A percentile compares a stretch with the other conserved stretches of the same genome.
phyloP scores from a whole-genome alignment of 148 eudicot species.

The Fallopia convolvulus region DNA sequence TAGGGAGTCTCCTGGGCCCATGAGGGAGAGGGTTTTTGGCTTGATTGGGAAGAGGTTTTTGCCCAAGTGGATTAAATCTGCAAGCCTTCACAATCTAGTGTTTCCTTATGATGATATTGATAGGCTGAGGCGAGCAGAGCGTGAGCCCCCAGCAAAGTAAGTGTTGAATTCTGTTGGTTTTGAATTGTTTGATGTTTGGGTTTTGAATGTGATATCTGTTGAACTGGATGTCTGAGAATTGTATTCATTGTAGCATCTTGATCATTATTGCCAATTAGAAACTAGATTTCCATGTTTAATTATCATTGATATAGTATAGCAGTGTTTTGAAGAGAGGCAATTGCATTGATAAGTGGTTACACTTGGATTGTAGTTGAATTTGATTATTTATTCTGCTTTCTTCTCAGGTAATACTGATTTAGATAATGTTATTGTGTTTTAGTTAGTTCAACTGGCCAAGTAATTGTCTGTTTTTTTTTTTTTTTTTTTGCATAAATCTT shows the following conservation, averaged over 20 bases:
- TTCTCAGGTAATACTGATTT: background rate
- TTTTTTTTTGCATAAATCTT: background rate
- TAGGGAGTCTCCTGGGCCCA: constrained; percentile 77
- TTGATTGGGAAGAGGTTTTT: constrained; percentile 72
- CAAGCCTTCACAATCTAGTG: constrained; percentile 87
- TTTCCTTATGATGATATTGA: constrained; percentile 86
- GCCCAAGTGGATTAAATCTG: constrained; percentile 72
- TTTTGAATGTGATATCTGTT: background rate
- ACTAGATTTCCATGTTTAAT: background rate
- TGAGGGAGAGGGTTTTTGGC: constrained; percentile 78
- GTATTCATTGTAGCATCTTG: background rate
- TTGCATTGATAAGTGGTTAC: background rate
- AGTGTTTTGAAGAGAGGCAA: constrained; percentile 3
- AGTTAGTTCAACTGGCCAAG: background rate
- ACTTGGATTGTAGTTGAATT: background rate
- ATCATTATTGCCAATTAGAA: background rate
- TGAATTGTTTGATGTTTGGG: background rate
- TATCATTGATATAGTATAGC: background rate
- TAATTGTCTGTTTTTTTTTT: background rate
- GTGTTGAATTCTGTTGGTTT: constrained; percentile 16
- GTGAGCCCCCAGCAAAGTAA: constrained; percentile 92
- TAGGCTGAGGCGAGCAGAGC: constrained; percentile 52
- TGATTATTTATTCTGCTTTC: background rate
- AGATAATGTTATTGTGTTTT: background rate
- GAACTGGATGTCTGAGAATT: background rate